Evolutionary conservation across 1,139 yeast species (phyloP), one percentile per base, ranked within the genome.

Genomic region (Schwanniomyces etchellsii): DNA sequence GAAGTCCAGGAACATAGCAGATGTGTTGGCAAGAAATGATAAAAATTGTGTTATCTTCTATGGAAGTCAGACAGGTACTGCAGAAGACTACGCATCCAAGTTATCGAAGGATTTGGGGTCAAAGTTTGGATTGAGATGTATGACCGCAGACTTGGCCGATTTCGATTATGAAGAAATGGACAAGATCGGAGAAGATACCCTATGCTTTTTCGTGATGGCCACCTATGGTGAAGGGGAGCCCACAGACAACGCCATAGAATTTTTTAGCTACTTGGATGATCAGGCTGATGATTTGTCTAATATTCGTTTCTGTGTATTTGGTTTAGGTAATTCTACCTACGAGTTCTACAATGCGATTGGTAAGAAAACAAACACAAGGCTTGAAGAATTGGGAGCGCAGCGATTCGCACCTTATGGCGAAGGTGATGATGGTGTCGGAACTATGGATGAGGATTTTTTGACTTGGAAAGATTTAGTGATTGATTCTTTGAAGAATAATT

Each of bases 21-120:
- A 77, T 38, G 76, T 76, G 11, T 61, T 88, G 44, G 64, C 66
- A 33, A 64, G 66, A 28, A 79, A 80, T 47, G 68, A 74, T 39
- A 89, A 91, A 58, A 81, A 83, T 45, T 81, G 84, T 29, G 65
- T 83, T 25, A 79, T 91, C n/a, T 74, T 91, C 42, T 93, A 73
- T 53, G 97, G 96, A 4, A 89, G 98, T 4, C 99, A 91, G 60
- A 93, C 99, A 9, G 99, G 99, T 43, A 91, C 99, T n/a, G 95
- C 98, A 29, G 98, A 91, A 60, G 98, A 91, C 54, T 91, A 88
- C 48, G 95, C 96, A 14, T 74, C 83, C 44, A 84, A 93, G 54
- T 77, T 88, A 45, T 77, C 95, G 29, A 88, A 88, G 55, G 98
- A 91, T 55, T 77, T 91, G 45, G 75, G 80, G 43, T 70, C 95